These are phyloP conservation scores for Pseudisothecium myosuroides DNA, from an alignment of 225 moss, liverwort and hornwort species.

Conservation along the genomic window DNA sequence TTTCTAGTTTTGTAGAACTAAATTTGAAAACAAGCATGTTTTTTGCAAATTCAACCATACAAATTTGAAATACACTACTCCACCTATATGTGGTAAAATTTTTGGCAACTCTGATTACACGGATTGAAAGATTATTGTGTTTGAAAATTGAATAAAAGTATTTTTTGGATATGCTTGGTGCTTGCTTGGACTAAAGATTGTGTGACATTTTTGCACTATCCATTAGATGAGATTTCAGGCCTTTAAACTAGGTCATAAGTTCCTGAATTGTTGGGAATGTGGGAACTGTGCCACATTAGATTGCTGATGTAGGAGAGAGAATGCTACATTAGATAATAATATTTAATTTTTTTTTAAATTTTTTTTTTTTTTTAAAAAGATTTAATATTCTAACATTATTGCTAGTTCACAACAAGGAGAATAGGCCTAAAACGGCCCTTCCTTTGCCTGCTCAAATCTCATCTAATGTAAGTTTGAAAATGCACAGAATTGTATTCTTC, in stretches of 20 bases:
- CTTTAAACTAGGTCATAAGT: too few species aligned
- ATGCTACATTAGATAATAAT: too few species aligned
- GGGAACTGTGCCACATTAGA: too few species aligned
- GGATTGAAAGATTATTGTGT: background rate
- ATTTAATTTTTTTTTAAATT: too few species aligned
- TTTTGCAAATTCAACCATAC: background rate
- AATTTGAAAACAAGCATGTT: background rate
- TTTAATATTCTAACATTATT: too few species aligned
- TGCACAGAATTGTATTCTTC: background rate
- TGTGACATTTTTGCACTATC: background rate
- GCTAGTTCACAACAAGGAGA: too few species aligned
- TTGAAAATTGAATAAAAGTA: background rate
- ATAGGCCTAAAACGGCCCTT: too few species aligned
- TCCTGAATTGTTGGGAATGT: too few species aligned
- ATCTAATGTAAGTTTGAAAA: background rate
- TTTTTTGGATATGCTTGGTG: background rate
- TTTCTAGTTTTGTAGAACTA: background rate
- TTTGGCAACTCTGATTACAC: fast-evolving
- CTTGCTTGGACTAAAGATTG: background rate
- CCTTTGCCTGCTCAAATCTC: too few species aligned
- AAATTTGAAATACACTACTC: background rate
- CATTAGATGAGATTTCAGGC: too few species aligned
- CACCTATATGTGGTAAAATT: background rate
- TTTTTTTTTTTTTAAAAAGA: too few species aligned
- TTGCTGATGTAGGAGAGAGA: too few species aligned